A percentile compares a stretch with the other conserved stretches of the same genome.
Evolutionary conservation across 805 yeast species (phyloP).

Genomic region (Saturnispora hagleri): DNA sequence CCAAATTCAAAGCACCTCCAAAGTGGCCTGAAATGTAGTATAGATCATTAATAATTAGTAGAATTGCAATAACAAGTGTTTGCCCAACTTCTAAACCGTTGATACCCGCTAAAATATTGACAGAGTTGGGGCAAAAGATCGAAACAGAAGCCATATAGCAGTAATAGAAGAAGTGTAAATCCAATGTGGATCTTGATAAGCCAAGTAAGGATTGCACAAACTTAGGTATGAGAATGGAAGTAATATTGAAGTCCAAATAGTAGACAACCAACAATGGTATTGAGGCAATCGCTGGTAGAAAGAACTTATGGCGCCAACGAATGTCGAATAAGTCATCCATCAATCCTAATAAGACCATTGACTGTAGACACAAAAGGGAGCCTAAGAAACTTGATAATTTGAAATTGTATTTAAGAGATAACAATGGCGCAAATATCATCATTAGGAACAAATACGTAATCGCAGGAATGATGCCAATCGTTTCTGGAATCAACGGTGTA

Average conservation of each 20-base stretch:
- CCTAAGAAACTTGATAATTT: conserved; percentile 80
- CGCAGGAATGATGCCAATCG: conserved; percentile 87
- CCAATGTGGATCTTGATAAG: conserved; percentile 35
- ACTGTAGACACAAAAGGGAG: conserved; percentile 73
- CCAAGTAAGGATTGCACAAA: conserved; percentile 35
- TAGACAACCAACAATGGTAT: conserved; percentile 86
- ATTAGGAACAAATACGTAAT: conserved; percentile 70
- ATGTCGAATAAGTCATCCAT: conserved; percentile 94
- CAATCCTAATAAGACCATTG: conserved; percentile 77
- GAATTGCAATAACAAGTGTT: conserved; percentile 63
- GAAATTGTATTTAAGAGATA: conserved; percentile 68
- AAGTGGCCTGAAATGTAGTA: conserved; percentile 53
- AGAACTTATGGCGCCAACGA: conserved; percentile 95
- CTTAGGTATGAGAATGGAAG: conserved; percentile 75
- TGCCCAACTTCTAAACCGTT: conserved; percentile 97
- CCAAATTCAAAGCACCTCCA: conserved; percentile 25
- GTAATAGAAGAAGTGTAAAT: conserved; percentile 75
- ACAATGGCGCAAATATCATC: conserved; percentile 79
- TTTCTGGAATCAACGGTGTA: conserved; percentile 75
- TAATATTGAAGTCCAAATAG: conserved; percentile 88
- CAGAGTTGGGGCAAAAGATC: conserved; percentile 92
- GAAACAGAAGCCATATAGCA: conserved; percentile 84
- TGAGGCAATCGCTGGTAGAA: conserved; percentile 89
- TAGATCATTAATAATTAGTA: conserved; percentile 68
- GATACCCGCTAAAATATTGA: conserved; percentile 91